Evolutionary conservation across 371 early-diverging fungal species (phyloP).

Genomic region (Chytridiales sp.): DNA sequence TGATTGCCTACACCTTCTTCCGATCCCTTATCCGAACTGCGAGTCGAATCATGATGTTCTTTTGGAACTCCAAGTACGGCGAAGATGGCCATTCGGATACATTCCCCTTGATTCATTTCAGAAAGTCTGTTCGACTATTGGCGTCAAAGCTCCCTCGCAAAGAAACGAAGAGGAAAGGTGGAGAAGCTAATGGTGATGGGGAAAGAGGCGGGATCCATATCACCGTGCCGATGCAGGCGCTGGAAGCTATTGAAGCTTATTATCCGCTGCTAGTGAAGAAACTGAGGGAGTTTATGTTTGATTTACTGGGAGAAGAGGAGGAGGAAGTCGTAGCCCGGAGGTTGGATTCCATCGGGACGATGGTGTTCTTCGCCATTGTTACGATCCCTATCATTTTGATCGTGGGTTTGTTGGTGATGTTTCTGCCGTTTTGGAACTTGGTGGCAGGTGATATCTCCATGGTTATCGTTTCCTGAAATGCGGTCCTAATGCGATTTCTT

Average conservation of each 20-base stretch:
- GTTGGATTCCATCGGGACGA: conserved; percentile 3
- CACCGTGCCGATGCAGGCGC: no score
- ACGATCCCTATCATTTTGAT: background rate
- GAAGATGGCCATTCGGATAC: conserved; percentile 15
- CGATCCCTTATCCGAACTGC: conserved; percentile 17
- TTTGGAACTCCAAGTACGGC: conserved; percentile 14
- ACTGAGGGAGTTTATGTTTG: background rate
- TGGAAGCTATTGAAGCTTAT: no score
- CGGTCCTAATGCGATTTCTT: background rate
- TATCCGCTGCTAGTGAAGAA: background rate
- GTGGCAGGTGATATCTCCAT: background rate
- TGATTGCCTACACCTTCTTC: conserved; percentile 1
- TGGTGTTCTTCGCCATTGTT: conserved; percentile 1
- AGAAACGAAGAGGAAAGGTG: background rate
- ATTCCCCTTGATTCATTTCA: conserved; percentile 11
- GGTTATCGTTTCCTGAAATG: background rate
- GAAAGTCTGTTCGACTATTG: background rate
- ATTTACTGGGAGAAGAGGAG: background rate
- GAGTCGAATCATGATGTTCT: conserved; percentile 8
- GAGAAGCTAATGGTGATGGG: background rate
- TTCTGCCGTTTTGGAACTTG: no score
- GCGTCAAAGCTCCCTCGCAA: background rate
- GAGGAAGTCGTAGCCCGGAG: conserved; percentile 5
- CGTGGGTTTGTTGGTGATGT: conserved; percentile 2
- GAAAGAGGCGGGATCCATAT: no score